Percentiles rank a stretch among this genome's conserved stretches.
phyloP scores from a whole-genome alignment of 1,284 basidiomycete species.

The Puccinia horiana region DNA sequence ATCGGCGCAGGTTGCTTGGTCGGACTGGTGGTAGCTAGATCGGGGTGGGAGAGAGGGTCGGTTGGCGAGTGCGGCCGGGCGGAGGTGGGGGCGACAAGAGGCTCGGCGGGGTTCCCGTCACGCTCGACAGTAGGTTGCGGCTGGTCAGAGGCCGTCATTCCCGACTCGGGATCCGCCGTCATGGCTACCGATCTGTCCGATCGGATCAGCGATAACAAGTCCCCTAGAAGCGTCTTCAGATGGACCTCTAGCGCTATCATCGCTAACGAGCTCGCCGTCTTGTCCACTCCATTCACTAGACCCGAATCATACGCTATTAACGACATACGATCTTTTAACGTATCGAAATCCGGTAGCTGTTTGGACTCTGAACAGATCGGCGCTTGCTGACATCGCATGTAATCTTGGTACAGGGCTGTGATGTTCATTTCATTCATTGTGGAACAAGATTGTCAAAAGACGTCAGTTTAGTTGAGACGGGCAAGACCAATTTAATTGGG shows the following conservation, averaged over 20 bases:
- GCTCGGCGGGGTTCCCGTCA: background rate
- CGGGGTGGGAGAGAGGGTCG: background rate
- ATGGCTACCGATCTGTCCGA: conserved; percentile 27
- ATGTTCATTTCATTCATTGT: background rate
- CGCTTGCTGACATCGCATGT: conserved; percentile 50
- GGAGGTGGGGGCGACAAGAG: background rate
- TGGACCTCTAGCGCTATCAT: conserved; percentile 57
- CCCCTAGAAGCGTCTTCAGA: conserved; percentile 40
- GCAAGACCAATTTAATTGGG: background rate
- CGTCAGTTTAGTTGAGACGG: conserved; percentile 6
- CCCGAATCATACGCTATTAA: conserved; percentile 59
- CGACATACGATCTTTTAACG: conserved; percentile 60
- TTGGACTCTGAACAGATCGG: conserved; percentile 59
- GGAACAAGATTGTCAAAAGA: background rate
- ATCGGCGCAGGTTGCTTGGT: background rate
- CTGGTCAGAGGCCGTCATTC: background rate
- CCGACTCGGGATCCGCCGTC: background rate
- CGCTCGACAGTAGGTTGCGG: background rate
- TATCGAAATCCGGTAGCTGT: conserved; percentile 59
- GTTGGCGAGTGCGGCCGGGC: background rate
- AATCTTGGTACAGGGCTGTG: conserved; percentile 41
- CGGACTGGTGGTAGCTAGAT: conserved; percentile 4
- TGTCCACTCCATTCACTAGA: conserved; percentile 57
- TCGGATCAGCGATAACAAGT: conserved; percentile 36
- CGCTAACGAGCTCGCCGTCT: conserved; percentile 58